Percentiles rank a stretch among this genome's conserved stretches.
These are phyloP conservation scores for Verticillium zaregamsianum DNA, from an alignment of 2,329 filamentous ascomycete genomes.

Conservation along the genomic window DNA sequence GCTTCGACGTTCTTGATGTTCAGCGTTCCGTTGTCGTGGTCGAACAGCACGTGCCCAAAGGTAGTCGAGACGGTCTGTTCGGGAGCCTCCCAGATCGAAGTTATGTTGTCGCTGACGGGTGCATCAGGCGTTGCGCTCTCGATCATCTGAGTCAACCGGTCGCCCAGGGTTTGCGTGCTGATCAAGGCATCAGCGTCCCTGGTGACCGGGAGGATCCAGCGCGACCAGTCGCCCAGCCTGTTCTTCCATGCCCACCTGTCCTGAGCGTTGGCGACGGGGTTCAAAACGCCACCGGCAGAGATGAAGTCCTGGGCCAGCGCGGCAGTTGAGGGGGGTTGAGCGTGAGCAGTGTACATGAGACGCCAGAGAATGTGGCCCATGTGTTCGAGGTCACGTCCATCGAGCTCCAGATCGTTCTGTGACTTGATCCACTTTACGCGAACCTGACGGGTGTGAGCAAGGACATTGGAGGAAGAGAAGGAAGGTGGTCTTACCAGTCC, in stretches of 20 bases:
- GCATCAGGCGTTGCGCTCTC: neutral
- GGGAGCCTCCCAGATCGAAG: neutral
- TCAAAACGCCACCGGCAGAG: neutral
- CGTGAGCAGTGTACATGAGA: constrained; percentile 7
- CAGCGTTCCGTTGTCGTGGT: constrained; percentile 8
- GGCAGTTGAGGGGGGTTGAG: neutral
- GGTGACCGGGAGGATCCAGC: constrained; percentile 6
- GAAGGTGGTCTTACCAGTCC: neutral
- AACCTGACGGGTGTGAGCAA: constrained; percentile 1
- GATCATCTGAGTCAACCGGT: neutral
- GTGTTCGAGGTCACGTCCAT: constrained; percentile 6
- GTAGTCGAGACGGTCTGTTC: constrained; percentile 24
- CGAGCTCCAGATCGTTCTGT: constrained; percentile 6
- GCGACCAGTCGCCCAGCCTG: constrained; percentile 8
- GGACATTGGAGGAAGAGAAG: neutral
- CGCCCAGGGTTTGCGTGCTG: neutral
- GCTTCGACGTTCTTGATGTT: neutral
- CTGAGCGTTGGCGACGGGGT: neutral
- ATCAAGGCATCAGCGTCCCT: neutral
- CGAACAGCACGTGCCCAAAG: constrained; percentile 49
- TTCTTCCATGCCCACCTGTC: constrained; percentile 7
- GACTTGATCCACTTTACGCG: neutral
- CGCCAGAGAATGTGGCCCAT: constrained; percentile 13
- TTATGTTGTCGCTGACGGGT: neutral
- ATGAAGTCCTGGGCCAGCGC: neutral